These are phyloP conservation scores for Styphnolobium japonicum DNA, from an alignment of 306 rosid genomes.

Conservation along the genomic window DNA sequence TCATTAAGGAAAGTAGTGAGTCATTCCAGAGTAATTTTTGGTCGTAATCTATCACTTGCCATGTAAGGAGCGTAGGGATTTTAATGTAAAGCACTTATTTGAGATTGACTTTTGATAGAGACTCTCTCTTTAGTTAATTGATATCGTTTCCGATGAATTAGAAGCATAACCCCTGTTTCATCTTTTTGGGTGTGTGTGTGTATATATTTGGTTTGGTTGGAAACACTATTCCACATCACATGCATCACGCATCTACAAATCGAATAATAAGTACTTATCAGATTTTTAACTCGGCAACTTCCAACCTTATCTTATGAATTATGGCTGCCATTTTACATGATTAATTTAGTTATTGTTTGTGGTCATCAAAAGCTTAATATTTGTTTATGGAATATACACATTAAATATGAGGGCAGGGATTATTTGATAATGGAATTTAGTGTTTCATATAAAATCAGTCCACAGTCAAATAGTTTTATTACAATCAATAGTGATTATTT, in stretches of 20 bases:
- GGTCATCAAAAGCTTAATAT: too few species aligned
- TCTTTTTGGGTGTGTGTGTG: too few species aligned
- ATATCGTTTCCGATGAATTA: background rate
- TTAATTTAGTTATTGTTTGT: too few species aligned
- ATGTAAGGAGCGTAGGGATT: background rate
- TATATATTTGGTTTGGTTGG: too few species aligned
- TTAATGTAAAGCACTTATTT: background rate
- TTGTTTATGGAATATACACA: too few species aligned
- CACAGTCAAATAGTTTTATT: too few species aligned
- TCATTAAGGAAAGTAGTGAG: constrained; percentile 4
- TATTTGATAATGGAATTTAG: too few species aligned
- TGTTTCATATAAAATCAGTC: too few species aligned
- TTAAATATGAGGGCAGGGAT: too few species aligned
- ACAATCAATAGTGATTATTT: too few species aligned
- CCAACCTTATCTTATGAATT: too few species aligned
- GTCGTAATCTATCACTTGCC: background rate
- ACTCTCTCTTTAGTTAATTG: background rate
- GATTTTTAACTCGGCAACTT: background rate
- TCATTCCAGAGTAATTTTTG: background rate
- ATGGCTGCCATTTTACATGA: background rate
- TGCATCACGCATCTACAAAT: background rate
- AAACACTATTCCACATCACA: too few species aligned
- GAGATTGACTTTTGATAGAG: background rate
- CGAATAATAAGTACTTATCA: background rate
- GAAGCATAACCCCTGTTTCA: background rate